These are phyloP conservation scores for Erysimum cheiranthoides DNA, from an alignment of 345 rosid genomes.

Conservation along the genomic window DNA sequence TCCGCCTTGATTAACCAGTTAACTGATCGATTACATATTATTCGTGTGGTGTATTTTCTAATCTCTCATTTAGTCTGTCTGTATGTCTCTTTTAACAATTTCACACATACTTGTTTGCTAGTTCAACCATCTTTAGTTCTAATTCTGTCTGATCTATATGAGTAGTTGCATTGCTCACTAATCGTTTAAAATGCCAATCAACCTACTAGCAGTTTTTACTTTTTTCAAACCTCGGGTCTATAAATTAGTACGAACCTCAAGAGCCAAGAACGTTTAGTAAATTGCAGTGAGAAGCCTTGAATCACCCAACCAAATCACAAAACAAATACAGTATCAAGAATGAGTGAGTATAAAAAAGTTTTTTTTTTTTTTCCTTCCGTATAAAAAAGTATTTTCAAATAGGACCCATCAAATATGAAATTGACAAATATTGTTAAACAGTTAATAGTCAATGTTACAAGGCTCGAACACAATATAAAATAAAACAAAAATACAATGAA, in stretches of 20 bases:
- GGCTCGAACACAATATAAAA: slow-evolving; percentile 36
- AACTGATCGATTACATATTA: not conserved
- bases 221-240: slow-evolving; percentile 1
- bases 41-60: too few relatives aligned
- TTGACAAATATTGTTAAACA: slow-evolving; percentile 18
- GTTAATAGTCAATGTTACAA: slow-evolving; percentile 38
- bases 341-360: slow-evolving; percentile 3
- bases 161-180: not conserved
- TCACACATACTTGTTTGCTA: not conserved
- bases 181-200: not conserved
- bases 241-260: slow-evolving; percentile 7
- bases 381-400: slow-evolving; percentile 8
- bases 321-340: slow-evolving; percentile 24
- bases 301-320: slow-evolving; percentile 22
- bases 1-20: not conserved
- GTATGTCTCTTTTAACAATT: not conserved
- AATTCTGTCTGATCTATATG: not conserved
- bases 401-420: slow-evolving; percentile 25
- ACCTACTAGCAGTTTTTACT: not conserved
- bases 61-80: too few relatives aligned
- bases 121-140: not conserved
- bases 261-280: not conserved
- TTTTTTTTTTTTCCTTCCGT: too few relatives aligned
- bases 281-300: slow-evolving; percentile 13
- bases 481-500: not conserved